Conservation (phyloP, 176 grass and related monocot species). For the Bonia amplexicaulis region DNA sequence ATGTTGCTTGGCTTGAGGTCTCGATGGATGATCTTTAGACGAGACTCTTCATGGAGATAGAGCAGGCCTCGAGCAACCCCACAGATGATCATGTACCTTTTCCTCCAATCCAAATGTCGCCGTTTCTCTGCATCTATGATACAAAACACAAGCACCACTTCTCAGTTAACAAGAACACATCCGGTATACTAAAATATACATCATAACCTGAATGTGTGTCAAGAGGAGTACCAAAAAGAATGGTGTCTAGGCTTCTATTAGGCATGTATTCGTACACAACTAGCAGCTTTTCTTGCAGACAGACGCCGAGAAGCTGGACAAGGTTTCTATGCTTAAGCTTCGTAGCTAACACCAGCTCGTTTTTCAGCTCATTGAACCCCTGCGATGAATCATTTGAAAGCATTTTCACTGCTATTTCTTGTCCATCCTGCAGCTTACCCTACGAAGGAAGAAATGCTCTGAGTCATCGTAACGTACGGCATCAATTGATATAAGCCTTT, state of each 20-base stretch:
- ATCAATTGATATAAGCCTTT: too few relatives aligned
- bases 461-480: neutral
- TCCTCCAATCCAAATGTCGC: conserved; percentile 21
- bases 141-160: neutral
- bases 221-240: conserved; percentile 20
- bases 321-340: conserved; percentile 47
- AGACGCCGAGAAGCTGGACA: conserved; percentile 19
- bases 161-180: neutral
- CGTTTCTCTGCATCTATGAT: neutral
- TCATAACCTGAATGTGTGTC: neutral
- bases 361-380: conserved; percentile 36
- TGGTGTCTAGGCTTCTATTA: conserved; percentile 27
- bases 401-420: conserved; percentile 25
- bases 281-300: conserved; percentile 28
- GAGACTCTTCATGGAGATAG: conserved; percentile 54
- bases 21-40: conserved; percentile 32
- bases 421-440: conserved; percentile 20
- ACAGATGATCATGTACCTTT: conserved; percentile 19
- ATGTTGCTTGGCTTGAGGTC: conserved; percentile 49
- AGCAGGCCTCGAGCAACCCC: conserved; percentile 31
- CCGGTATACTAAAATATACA: neutral
- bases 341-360: conserved; percentile 26
- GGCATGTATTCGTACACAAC: neutral
- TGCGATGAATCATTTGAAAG: conserved; percentile 18
- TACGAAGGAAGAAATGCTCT: neutral